Evolutionary conservation across 345 rosid genomes (phyloP), one percentile per base, ranked within the genome.

Genomic region (Arabis alpina): DNA sequence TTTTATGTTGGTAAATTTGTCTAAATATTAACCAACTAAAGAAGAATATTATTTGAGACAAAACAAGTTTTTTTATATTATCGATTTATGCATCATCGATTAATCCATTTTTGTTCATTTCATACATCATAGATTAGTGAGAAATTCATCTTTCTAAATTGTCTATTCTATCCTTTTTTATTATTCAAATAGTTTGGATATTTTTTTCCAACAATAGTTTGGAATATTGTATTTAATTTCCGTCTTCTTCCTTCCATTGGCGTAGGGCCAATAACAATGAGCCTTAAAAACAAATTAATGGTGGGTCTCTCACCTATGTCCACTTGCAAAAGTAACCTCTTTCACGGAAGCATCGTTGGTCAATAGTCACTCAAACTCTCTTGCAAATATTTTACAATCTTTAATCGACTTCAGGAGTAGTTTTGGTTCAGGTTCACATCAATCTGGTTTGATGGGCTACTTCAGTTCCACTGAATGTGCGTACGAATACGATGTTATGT

Each of bases 301-400:
- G 62, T 45, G 64, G 70, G 43, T 44, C 76, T 7, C 19, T 54
- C 48, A 71, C 39, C 54, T 36, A 1, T 37, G 12, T 62, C 76
- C 64, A 64, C 64, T 72, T 54, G 49, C 76, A 72, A 62, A 63
- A 63, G 57, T 3, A 30, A 63, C 34, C 32, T 71, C 75, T 51
- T 71, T 72, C 76, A 36, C 50, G 57, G 64, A 72, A 72, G 56
- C 76, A 44, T 63, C 4, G 70, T 63, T 24, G 25, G 56, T 72
- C 68, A 61, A 53, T 72, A 36, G 30, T 54, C 70, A 72, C 70
- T 72, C 32, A 25, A 72, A 15, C 55, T 43, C 68, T 70, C 13
- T 42, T 41, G 5, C 5, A 27, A 27, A 39, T 40, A 10, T 25
- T 23, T n/a, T 14, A 0, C 14, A 53, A 27, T 41, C 3, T 28